phyloP scores from a whole-genome alignment of 2,329 filamentous ascomycete genomes.

The Tolypocladium guangdongense region DNA sequence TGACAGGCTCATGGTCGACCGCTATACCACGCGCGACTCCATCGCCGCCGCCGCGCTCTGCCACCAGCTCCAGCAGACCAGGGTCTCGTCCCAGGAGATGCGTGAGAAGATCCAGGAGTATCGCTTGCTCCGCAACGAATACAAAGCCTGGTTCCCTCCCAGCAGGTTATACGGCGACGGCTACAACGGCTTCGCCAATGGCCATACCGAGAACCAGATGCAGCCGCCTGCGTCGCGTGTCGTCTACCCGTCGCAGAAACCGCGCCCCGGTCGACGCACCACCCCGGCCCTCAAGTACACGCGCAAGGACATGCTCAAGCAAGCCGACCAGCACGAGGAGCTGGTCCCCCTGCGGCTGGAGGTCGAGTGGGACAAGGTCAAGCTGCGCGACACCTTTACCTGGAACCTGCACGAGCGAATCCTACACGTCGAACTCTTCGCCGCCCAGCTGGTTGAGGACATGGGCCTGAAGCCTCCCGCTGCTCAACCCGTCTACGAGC shows the following conservation, averaged over 20 bases:
- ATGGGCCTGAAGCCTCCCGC: conserved; percentile 68
- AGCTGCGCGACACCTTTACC: conserved; percentile 92
- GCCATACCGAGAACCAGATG: conserved; percentile 59
- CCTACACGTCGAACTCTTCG: conserved; percentile 69
- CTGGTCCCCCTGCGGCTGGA: conserved; percentile 85
- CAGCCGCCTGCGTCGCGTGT: conserved; percentile 52
- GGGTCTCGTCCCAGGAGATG: conserved; percentile 50
- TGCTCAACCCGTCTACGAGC: conserved; percentile 50
- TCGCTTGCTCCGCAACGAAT: conserved; percentile 44
- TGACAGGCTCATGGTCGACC: conserved; percentile 41
- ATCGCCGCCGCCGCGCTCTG: conserved; percentile 42
- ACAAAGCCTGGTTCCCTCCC: conserved; percentile 44
- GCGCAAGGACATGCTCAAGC: conserved; percentile 70
- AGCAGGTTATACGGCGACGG: conserved; percentile 57
- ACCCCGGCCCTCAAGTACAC: conserved; percentile 62
- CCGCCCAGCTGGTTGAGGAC: conserved; percentile 83
- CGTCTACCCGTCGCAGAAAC: conserved; percentile 69
- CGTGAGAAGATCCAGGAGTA: conserved; percentile 62
- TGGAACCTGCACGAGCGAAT: conserved; percentile 95
- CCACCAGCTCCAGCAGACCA: conserved; percentile 39
- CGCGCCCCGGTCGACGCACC: conserved; percentile 64
- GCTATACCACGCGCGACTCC: conserved; percentile 42
- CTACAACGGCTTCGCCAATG: conserved; percentile 84
- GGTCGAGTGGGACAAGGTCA: conserved; percentile 91
- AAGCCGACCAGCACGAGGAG: conserved; percentile 86